Conservation (phyloP, 2,329 filamentous ascomycete genomes). For the Neospermospora avenae region DNA sequence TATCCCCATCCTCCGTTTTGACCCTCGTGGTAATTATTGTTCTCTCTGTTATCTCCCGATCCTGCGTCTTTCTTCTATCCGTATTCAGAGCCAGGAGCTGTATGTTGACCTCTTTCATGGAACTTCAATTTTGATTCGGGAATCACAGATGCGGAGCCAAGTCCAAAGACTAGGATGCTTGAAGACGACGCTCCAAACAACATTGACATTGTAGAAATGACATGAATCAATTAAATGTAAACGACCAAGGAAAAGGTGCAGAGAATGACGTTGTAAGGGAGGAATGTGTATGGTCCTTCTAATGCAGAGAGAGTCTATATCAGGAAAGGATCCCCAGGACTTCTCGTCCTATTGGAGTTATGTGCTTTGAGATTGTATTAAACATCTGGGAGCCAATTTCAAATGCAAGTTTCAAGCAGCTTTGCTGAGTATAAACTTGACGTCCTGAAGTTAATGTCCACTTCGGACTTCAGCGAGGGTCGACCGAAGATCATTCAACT, state of each 20-base stretch:
- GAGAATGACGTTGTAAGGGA: neutral
- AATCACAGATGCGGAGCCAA: constrained; percentile 10
- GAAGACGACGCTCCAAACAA: neutral
- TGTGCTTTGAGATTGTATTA: too few species aligned
- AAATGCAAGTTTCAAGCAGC: too few species aligned
- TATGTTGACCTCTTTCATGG: neutral
- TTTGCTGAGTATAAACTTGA: too few species aligned
- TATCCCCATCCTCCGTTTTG: constrained; percentile 5
- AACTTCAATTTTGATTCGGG: neutral
- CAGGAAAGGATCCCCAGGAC: too few species aligned
- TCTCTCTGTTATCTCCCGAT: neutral
- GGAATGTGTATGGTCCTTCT: constrained; percentile 1
- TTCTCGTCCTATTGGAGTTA: too few species aligned
- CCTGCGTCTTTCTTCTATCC: constrained; percentile 2
- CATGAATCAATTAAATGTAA: neutral
- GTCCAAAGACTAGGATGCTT: constrained; percentile 2
- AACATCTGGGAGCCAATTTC: too few species aligned
- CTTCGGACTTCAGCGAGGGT: too few species aligned
- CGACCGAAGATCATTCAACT: too few species aligned
- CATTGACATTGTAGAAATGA: neutral
- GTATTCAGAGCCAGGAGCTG: neutral
- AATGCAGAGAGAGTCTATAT: neutral
- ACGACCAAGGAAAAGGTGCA: neutral
- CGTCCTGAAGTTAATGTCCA: too few species aligned
- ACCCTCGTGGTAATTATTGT: constrained; percentile 1